phyloP scores from a whole-genome alignment of 495 filamentous ascomycete genomes.

The Entonaema liquescens region DNA sequence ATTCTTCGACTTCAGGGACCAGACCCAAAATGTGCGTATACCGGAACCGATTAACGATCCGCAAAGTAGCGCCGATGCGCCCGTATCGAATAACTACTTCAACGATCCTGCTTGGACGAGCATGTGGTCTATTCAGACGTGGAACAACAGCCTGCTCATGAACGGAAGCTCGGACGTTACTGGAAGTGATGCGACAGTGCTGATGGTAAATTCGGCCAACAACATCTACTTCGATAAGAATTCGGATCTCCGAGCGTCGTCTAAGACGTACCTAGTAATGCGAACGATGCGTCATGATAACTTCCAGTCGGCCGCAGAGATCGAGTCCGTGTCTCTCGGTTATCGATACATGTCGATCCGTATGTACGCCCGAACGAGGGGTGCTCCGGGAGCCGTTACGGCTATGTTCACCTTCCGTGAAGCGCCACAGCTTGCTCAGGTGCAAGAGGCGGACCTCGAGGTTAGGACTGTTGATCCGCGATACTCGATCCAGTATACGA shows the following conservation, averaged over 20 bases:
- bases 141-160: conserved; percentile 57
- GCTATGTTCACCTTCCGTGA: conserved; percentile 73
- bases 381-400: conserved; percentile 67
- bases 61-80: conserved; percentile 42
- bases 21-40: conserved; percentile 50
- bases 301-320: conserved; percentile 71
- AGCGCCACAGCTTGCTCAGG: conserved; percentile 48
- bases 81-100: conserved; percentile 52
- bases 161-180: conserved; percentile 43
- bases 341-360: conserved; percentile 69
- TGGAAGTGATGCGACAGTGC: conserved; percentile 54
- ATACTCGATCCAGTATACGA: conserved; percentile 71
- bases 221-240: conserved; percentile 69
- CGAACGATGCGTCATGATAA: conserved; percentile 63
- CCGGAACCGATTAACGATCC: conserved; percentile 49
- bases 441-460: conserved; percentile 81
- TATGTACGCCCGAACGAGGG: conserved; percentile 63
- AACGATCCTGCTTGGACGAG: conserved; percentile 49
- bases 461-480: conserved; percentile 68
- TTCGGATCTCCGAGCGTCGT: conserved; percentile 42
- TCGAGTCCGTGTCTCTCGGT: conserved; percentile 62
- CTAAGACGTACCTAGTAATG: conserved; percentile 67
- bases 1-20: conserved; percentile 72
- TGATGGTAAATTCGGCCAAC: conserved; percentile 69
- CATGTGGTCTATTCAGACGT: conserved; percentile 69